These are phyloP conservation scores for Polytrichum commune DNA, from an alignment of 225 moss, liverwort and hornwort genomes.

Conservation along the genomic window DNA sequence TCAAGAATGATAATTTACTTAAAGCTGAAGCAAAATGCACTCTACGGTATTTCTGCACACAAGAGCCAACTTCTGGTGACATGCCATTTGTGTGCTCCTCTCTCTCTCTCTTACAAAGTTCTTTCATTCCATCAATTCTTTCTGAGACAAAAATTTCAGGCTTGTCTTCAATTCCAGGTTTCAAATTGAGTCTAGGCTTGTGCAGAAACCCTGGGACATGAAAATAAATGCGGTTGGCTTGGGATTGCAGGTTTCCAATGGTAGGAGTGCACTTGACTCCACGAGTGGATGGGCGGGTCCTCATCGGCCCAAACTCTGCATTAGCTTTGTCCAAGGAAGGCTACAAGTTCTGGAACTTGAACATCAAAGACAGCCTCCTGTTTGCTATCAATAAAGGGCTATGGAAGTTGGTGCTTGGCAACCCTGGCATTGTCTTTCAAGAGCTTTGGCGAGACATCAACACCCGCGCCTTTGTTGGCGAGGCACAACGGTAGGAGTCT, in stretches of 20 bases:
- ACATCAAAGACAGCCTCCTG: conserved; percentile 47
- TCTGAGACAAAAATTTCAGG: no score
- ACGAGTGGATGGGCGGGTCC: conserved; percentile 76
- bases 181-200: no score
- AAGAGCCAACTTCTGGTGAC: no score
- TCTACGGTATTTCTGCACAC: no score
- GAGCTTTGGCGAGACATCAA: conserved; percentile 80
- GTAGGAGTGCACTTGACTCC: conserved; percentile 86
- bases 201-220: no score
- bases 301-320: conserved; percentile 78
- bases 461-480: conserved; percentile 67
- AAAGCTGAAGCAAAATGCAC: not conserved
- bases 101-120: no score
- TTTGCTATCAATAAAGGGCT: conserved; percentile 64
- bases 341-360: conserved; percentile 70
- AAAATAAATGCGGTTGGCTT: not conserved
- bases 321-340: conserved; percentile 78
- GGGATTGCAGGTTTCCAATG: conserved; percentile 69
- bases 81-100: no score
- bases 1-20: no score
- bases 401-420: conserved; percentile 78
- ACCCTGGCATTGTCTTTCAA: conserved; percentile 74
- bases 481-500: conserved; percentile 51
- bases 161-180: no score
- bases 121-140: no score